Base-by-base conservation (phyloP, 192 early-diverging fungal species). In the Pilaira anomala region DNA sequence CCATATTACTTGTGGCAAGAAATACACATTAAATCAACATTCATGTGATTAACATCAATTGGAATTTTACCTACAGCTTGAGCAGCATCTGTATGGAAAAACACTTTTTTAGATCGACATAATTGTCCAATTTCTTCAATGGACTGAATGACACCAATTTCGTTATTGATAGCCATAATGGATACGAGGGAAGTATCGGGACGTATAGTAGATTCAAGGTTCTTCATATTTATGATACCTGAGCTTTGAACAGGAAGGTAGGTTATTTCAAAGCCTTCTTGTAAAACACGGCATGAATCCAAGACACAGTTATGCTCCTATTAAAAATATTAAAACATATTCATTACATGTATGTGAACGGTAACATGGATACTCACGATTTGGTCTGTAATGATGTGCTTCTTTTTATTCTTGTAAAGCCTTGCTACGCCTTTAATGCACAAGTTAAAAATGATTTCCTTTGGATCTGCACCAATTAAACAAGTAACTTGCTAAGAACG, bases 241-340 rank as follows among this genome's bases (percentile, higher is more conserved):
- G 91, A 91, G 55, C 78, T 70, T 65, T 83, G 71, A 40, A 98
- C 96, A 7, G 93, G 90, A 58, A 98, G 71, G 60, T 98, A 98
- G 25, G 96, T 97, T 2, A 98, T 91, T 33, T 96, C 93, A 48
- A 98, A 94, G 0, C 94, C 94, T 68, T 98, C 91, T 72, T 92
- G 88, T 63, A 98, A 78, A 19, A 91, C 87, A 57, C 96, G 87
- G 83, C 96, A 98, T 21, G 93, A 95, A 67, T 96, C 94, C 59
- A 98, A 82, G 12, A 98, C 93, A 66, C 96, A 98, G 82, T 98
- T 98, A 85, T 98, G 96, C 78, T 98, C 96, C 81, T 84, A 77
- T n/a, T 59, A 9, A 21, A 72, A 45, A 24, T 53, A 24, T 16
- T 14, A 21, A 22, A 40, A 5, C 54, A 12, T 21, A 33, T 45